Base-by-base conservation (phyloP, 2,329 filamentous ascomycete genomes). In the Erysiphe pulchra region DNA sequence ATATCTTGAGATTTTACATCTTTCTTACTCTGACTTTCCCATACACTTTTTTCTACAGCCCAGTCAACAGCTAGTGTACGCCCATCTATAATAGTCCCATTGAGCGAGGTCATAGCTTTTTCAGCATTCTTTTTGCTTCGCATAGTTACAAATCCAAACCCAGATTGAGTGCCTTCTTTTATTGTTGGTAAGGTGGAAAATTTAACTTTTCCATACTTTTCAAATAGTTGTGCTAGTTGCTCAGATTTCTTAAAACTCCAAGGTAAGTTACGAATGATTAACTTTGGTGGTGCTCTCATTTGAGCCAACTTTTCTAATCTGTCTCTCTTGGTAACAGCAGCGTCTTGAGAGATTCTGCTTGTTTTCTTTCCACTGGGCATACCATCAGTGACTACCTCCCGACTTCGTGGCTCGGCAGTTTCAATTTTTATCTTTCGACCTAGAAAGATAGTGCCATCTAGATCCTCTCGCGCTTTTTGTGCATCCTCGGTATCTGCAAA, bases 401-500 rank as follows among this genome's bases (percentile, higher is more conserved):
- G 75, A 51, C 86, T 75, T 60, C 92, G 74, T 4, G 81, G 75
- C 61, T 94, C 80, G 33, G 90, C 90, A 57, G 92, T 68, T 54
- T 98, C 90, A 46, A 95, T 73, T 48, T 76, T 77, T 55, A 98
- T 76, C 51, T 80, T 82, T 54, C 79, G 76, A 17, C 86, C 87
- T 44, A 85, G 73, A 54, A 93, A 73, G 24, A 74, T 64, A 41
- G 79, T 69, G 50, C 82, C 81, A 60, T 93, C 75, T 57, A 94
- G 73, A 59, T 92, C 80, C 47, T 78, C 72, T 57, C 81, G 72
- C 16, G 90, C 92, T 51, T 77, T 72, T 51, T 77, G 66, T 12
- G 87, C 86, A 65, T 98, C 90, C 52, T 94, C 86, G 30, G 80
- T 73, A 58, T 98, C 90, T 54, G 86, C 83, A 56, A 98, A 90